Evolutionary conservation across 176 grass and related monocot species (phyloP), one percentile per base, ranked within the genome.

Genomic region (Juncus inflexus): DNA sequence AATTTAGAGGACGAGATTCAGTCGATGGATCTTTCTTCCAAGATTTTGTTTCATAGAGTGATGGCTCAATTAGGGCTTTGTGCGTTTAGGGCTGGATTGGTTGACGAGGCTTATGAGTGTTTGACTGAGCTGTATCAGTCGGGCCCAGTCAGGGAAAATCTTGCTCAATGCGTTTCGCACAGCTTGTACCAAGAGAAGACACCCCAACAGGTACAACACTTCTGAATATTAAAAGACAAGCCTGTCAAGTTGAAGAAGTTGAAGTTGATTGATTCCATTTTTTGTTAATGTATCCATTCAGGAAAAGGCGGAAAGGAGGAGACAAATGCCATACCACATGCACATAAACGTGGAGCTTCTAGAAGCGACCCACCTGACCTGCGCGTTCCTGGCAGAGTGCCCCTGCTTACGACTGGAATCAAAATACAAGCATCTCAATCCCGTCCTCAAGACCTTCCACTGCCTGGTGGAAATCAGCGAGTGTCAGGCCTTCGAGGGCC

Each of bases 251-350:
- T 28, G 19, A 28, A 28, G 19, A 28, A 28, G 19, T 28, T 28
- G 19, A 28, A 28, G 19, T 28, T 28, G 19, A 28, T 28, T 28
- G 19, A 28, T 28, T 28, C 19, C 19, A 28, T 28, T 28, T 28
- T 28, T 28, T 28, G 19, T 28, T 28, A 28, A 28, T 28, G 19
- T 28, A 28, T 28, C 1, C 19, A 28, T 75, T 66, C 84, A 91
- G 88, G 88, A 91, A 72, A 84, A 85, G 54, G 69, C 77, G 72
- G 88, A 91, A 70, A 87, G 88, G 70, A 84, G 88, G 81, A 78
- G 88, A 62, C 84, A 87, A 72, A 91, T 91, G 88, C 88, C 88
- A 16, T 91, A 91, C 64, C 88, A 87, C 72, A 91, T 91, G 88
- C 88, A 91, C 57, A 91, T 91, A 78, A 91, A 91, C 65, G 77